Evolutionary conservation across 495 filamentous ascomycete genomes (phyloP).

Genomic region (Hyaloscypha hepaticicola): DNA sequence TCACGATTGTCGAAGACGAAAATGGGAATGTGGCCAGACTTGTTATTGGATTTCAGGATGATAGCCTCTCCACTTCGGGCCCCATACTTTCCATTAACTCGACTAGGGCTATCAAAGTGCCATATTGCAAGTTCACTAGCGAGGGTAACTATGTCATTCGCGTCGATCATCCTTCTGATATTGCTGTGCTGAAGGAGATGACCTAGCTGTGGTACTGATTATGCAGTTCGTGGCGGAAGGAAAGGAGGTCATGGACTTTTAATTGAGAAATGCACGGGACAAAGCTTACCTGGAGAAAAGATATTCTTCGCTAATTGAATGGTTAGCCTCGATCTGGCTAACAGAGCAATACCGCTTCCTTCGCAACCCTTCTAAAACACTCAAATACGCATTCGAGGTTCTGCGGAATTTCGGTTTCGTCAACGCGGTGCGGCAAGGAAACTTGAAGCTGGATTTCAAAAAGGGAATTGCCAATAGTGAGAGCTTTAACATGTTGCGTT

Average conservation of each 20-base stretch:
- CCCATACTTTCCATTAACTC: conserved; percentile 33
- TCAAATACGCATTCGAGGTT: conserved; percentile 37
- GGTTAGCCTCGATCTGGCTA: conserved; percentile 38
- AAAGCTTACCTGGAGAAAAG: conserved; percentile 32
- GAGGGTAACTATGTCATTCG: conserved; percentile 43
- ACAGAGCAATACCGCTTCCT: conserved; percentile 38
- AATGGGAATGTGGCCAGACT: conserved; percentile 44
- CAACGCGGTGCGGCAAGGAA: conserved; percentile 29
- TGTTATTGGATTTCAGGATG: conserved; percentile 18
- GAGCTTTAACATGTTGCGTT: conserved; percentile 38
- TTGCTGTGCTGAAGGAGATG: conserved; percentile 36
- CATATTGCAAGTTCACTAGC: conserved; percentile 44
- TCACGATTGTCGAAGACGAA: conserved; percentile 52
- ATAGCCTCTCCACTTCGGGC: conserved; percentile 13
- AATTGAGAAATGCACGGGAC: conserved; percentile 46
- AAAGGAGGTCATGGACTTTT: conserved; percentile 30
- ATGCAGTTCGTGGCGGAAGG: conserved; percentile 36
- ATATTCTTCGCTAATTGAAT: conserved; percentile 24
- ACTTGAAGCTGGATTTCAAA: conserved; percentile 16
- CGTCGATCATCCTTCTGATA: conserved; percentile 54
- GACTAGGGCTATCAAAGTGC: conserved; percentile 51
- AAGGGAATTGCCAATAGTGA: conserved; percentile 41
- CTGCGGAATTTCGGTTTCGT: conserved; percentile 46
- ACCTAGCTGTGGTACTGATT: conserved; percentile 35
- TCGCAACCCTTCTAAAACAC: conserved; percentile 41